Evolutionary conservation across 2,329 filamentous ascomycete species (phyloP), one percentile per base, ranked within the genome.

Genomic region (Fusarium chuoi): DNA sequence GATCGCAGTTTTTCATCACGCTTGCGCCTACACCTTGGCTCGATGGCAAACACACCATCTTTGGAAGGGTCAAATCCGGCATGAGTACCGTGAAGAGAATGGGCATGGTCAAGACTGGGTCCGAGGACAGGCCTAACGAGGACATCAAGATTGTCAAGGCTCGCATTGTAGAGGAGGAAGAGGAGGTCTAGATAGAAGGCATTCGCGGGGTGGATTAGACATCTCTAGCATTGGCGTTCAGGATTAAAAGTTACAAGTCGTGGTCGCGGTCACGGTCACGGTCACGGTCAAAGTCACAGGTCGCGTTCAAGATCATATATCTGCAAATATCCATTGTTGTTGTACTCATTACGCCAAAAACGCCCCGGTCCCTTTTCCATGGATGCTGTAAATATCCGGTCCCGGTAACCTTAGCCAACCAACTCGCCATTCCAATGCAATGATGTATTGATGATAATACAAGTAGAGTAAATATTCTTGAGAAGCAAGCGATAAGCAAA

Each of bases 1-100:
- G 96, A 28, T 94, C 91, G 66, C 96, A 98, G 84, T 99, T 98
- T 84, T 98, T 98, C 81, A 91, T 99, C 75, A 98, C 96, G 0
- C 87, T 98, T 39, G 96, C 95, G 13, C 96, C 96, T 9, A 96
- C 96, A 22, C 96, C 96, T 1, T 98, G 96, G 96, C 84, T 99
- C 68, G 96, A 99, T 83, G 95, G 95, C 28, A 98, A 98, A 83
- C 96, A 99, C 82, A 97, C 95, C 17, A 97, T 99, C 75, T 99
- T 99, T 81, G 96, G 96, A 2, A 87, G 96, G 61, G 95, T 99
- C 44, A 95, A 93, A 85, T 89, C 84, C 62, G 96, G 96, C 1
- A 90, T 98, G 88, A 87, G 89, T 64, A 87, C 96, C n/a, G 91
- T 98, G 35, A 92, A 94, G 85, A 89, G 94, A 75, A 93, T 99